Conservation (phyloP, 2,329 filamentous ascomycete genomes). For the Fusarium globosum region DNA sequence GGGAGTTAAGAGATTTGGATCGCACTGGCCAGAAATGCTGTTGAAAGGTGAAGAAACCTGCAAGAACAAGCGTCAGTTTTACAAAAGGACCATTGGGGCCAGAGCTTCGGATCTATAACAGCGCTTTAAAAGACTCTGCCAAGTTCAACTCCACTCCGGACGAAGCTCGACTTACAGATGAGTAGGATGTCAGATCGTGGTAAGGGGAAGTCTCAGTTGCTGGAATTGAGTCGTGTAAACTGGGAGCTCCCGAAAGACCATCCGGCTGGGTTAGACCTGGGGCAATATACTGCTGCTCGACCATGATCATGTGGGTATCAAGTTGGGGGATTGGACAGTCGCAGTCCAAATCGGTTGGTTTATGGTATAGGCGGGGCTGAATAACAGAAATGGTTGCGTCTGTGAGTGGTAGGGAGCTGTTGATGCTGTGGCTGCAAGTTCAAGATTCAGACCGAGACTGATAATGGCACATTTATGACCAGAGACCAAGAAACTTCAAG, state of each 20-base stretch:
- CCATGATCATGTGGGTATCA: slow-evolving; percentile 49
- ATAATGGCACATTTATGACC: slow-evolving; percentile 43
- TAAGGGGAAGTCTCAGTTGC: slow-evolving; percentile 45
- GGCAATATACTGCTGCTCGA: slow-evolving; percentile 51
- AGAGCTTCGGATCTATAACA: background rate
- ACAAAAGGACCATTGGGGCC: background rate
- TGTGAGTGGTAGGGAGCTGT: slow-evolving; percentile 25
- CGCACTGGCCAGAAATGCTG: slow-evolving; percentile 51
- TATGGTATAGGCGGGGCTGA: slow-evolving; percentile 34
- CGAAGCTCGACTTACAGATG: slow-evolving; percentile 45
- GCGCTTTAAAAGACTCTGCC: background rate
- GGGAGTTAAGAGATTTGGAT: slow-evolving; percentile 61
- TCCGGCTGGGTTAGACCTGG: slow-evolving; percentile 49
- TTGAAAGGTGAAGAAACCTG: slow-evolving; percentile 47
- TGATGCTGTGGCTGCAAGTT: slow-evolving; percentile 32
- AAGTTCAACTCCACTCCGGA: background rate
- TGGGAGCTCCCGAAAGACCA: slow-evolving; percentile 45
- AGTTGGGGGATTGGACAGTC: slow-evolving; percentile 38
- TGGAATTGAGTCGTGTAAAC: slow-evolving; percentile 42
- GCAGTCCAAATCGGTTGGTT: slow-evolving; percentile 35
- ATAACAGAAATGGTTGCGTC: slow-evolving; percentile 17
- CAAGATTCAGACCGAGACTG: slow-evolving; percentile 36
- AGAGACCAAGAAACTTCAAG: slow-evolving; percentile 26
- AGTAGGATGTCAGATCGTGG: slow-evolving; percentile 47
- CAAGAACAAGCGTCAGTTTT: slow-evolving; percentile 12